Percentiles rank a stretch among this genome's conserved stretches.
Evolutionary conservation across 2,329 filamentous ascomycete species (phyloP).

Genomic region (Fusarium multiceps): DNA sequence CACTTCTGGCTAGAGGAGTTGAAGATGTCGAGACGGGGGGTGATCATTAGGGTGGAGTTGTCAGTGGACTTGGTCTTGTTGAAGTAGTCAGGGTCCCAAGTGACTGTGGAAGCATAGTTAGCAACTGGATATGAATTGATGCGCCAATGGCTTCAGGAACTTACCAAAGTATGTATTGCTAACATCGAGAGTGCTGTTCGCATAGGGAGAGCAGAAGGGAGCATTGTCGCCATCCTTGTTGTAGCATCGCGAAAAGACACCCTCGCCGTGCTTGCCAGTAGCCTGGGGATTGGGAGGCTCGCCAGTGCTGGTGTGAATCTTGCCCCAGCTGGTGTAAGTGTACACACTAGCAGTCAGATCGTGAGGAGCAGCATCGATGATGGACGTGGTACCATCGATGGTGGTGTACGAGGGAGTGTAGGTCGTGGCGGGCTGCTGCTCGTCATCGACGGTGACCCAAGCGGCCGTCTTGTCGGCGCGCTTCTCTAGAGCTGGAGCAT

Average conservation of each 20-base stretch:
- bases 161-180: conserved; percentile 64
- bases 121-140: background rate
- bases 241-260: conserved; percentile 62
- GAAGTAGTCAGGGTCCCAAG: conserved; percentile 67
- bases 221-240: conserved; percentile 59
- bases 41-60: conserved; percentile 49
- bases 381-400: conserved; percentile 56
- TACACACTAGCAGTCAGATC: conserved; percentile 60
- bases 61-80: conserved; percentile 54
- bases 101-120: conserved; percentile 54
- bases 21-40: conserved; percentile 56
- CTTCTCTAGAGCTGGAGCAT: conserved; percentile 35
- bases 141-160: conserved; percentile 17
- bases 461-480: conserved; percentile 54
- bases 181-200: conserved; percentile 57
- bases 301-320: conserved; percentile 56
- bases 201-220: conserved; percentile 64
- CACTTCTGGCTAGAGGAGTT: conserved; percentile 53
- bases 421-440: conserved; percentile 58
- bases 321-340: conserved; percentile 51
- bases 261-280: conserved; percentile 54
- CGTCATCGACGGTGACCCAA: conserved; percentile 64
- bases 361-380: conserved; percentile 56
- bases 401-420: conserved; percentile 62
- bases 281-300: conserved; percentile 59